Conservation (phyloP, 1,139 yeast genomes). For the Blastobotrys apis region DNA sequence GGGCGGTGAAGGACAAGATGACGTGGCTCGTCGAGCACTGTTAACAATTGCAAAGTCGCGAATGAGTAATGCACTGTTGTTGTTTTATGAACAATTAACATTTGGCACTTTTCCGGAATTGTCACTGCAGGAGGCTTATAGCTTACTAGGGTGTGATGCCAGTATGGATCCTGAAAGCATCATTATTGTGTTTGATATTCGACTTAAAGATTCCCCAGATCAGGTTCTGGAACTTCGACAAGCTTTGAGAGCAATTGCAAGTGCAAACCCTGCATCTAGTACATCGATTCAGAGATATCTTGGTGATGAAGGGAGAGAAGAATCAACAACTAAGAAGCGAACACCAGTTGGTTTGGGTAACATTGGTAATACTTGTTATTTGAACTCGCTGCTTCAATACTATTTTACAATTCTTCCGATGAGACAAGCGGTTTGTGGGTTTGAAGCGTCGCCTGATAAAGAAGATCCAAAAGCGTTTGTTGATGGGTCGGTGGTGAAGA, state of each 20-base stretch:
- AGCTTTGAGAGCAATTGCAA: slow-evolving; percentile 35
- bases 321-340: not conserved
- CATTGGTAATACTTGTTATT: slow-evolving; percentile 92
- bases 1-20: slow-evolving; percentile 43
- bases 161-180: slow-evolving; percentile 30
- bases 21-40: slow-evolving; percentile 43
- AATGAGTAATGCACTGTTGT: slow-evolving; percentile 42
- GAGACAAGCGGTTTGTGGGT: slow-evolving; percentile 59
- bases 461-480: slow-evolving; percentile 20
- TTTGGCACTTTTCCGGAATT: slow-evolving; percentile 33
- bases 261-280: slow-evolving; percentile 4
- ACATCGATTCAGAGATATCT: not conserved
- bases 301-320: not conserved
- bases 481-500: slow-evolving; percentile 35
- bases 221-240: slow-evolving; percentile 32
- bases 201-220: slow-evolving; percentile 31
- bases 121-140: slow-evolving; percentile 55
- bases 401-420: slow-evolving; percentile 83
- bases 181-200: slow-evolving; percentile 31
- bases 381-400: slow-evolving; percentile 84
- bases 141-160: slow-evolving; percentile 35
- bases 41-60: slow-evolving; percentile 55
- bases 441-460: slow-evolving; percentile 37
- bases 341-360: slow-evolving; percentile 91
- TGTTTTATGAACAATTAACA: slow-evolving; percentile 24